Evolutionary conservation across 768 basidiomycete genomes (phyloP).

Genomic region (Russula earlei): DNA sequence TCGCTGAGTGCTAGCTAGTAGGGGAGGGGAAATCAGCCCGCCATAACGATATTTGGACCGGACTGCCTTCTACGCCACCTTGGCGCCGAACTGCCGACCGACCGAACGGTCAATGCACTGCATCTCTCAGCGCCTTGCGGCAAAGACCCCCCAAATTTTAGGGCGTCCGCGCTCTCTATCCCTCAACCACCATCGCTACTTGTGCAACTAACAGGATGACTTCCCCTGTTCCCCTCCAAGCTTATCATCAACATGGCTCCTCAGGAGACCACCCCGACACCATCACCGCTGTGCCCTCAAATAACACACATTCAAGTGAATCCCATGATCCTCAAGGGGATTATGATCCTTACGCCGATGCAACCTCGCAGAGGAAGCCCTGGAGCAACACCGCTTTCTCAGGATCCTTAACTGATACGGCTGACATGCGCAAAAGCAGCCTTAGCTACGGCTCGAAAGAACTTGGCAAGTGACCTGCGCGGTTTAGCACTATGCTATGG

Average conservation of each 20-base stretch:
- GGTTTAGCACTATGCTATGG: neutral
- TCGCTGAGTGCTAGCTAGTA: neutral
- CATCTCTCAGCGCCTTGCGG: neutral
- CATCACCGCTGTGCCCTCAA: neutral
- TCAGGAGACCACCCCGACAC: neutral
- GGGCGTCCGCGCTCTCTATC: neutral
- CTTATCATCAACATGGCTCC: neutral
- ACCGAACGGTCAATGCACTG: neutral
- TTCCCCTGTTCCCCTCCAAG: neutral
- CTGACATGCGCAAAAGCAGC: neutral
- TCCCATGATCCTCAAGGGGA: too few relatives aligned
- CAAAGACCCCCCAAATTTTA: neutral
- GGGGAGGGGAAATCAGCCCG: neutral
- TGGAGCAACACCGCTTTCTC: neutral
- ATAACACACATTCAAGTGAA: slow-evolving; percentile 6
- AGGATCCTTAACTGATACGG: neutral
- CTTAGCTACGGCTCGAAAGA: slow-evolving; percentile 6
- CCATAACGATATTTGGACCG: too few relatives aligned
- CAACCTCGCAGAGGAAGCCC: neutral
- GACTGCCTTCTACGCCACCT: too few relatives aligned
- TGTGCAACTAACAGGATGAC: slow-evolving; percentile 36
- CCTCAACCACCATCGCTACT: slow-evolving; percentile 14
- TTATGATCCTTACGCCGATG: slow-evolving; percentile 11
- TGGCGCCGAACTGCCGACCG: neutral
- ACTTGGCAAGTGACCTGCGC: neutral